Evolutionary conservation across 1,139 yeast species (phyloP).

Genomic region (Scheffersomyces illinoinensis): DNA sequence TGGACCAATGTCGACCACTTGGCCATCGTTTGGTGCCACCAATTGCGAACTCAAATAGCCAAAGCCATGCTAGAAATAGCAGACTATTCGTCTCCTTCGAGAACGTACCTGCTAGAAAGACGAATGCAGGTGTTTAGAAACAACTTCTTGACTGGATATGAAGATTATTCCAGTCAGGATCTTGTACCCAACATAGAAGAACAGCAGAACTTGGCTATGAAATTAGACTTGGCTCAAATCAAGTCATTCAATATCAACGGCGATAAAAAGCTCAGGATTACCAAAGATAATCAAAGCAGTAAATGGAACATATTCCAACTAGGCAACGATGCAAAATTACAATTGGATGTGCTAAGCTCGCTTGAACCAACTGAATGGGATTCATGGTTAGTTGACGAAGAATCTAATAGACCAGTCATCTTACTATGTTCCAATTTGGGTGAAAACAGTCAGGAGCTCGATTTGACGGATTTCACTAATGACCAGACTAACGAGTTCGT

Average conservation of each 20-base stretch:
- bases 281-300: conserved; percentile 9
- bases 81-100: conserved; percentile 43
- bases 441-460: conserved; percentile 1
- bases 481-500: conserved; percentile 18
- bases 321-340: conserved; percentile 3
- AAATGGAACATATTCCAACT: conserved; percentile 11
- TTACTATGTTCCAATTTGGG: conserved; percentile 16
- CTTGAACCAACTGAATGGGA: conserved; percentile 6
- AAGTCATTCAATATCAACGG: conserved; percentile 23
- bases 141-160: conserved; percentile 61
- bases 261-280: conserved; percentile 12
- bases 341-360: conserved; percentile 20
- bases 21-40: conserved; percentile 97
- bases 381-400: conserved; percentile 2
- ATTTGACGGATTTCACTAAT: conserved; percentile 20
- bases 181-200: conserved; percentile 14
- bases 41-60: conserved; percentile 67
- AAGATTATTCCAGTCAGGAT: conserved; percentile 34
- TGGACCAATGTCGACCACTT: conserved; percentile 96
- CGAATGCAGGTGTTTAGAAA: conserved; percentile 61
- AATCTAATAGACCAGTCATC: conserved; percentile 7
- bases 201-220: conserved; percentile 16
- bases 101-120: conserved; percentile 49
- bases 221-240: conserved; percentile 28
- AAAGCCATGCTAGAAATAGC: conserved; percentile 59